Percentiles rank a stretch among this genome's conserved stretches.
Conservation (phyloP, 78 protist species). For the Acrasis kona region DNA sequence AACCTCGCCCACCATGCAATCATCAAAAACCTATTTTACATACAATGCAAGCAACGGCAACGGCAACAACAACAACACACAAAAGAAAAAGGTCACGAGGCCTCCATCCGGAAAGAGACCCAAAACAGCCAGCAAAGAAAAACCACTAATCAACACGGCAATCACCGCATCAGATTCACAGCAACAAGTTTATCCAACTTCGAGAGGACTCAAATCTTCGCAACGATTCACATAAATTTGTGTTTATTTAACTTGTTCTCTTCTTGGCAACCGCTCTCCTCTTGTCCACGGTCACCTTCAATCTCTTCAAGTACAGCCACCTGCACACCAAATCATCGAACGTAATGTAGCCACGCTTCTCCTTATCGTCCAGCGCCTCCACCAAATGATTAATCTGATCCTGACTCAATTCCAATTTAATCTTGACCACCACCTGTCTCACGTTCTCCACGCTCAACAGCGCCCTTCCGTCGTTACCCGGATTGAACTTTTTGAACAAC, state of each 20-base stretch:
- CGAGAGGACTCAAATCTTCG: background rate
- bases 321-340: background rate
- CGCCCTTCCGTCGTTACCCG: background rate
- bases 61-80: background rate
- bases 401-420: background rate
- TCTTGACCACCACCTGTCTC: background rate
- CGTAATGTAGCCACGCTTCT: background rate
- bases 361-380: background rate
- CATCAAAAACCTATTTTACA: too few species aligned
- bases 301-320: background rate
- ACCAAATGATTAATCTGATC: background rate
- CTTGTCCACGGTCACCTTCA: background rate
- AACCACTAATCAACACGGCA: background rate
- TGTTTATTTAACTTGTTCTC: background rate
- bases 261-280: background rate
- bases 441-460: background rate
- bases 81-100: background rate
- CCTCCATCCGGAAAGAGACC: background rate
- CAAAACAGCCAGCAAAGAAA: background rate
- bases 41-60: too few species aligned
- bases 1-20: too few species aligned
- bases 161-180: background rate
- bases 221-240: background rate
- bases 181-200: background rate
- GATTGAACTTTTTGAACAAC: background rate